Evolutionary conservation across 2,329 filamentous ascomycete genomes (phyloP), one percentile per base, ranked within the genome.

Genomic region (Madurella fahalii): DNA sequence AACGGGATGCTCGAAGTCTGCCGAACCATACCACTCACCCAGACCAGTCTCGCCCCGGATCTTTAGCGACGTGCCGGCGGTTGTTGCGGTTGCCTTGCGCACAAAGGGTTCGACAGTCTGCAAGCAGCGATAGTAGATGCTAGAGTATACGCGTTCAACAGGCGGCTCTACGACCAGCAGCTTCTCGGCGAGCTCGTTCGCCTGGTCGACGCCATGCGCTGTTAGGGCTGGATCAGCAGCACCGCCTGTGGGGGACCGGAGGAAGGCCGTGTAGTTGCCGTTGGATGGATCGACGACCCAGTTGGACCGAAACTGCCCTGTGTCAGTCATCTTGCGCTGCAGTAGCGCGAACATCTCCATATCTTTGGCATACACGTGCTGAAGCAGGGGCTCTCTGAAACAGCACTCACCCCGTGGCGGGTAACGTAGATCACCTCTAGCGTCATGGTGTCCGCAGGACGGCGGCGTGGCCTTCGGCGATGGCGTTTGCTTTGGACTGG

Each of bases 1-100:
- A 15, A 80, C 78, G 0, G 94, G 94, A 66, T 97, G 94, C 52
- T 88, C 80, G 71, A 96, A 96, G 56, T 84, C 84, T 15, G 92
- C 90, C 46, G 83, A 79, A 25, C 94, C 94, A 69, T 94, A 97
- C 87, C 94, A 97, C 75, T 99, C 94, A 58, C 89, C 86, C 40
- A 85, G 64, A 12, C 81, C 82, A 53, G 75, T 72, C 63, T 86
- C 83, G 46, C 77, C 78, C 37, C 79, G 76, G 57, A 85, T 78
- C 40, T 66, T 71, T 53, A 71, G 62, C 25, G 41, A 18, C 40
- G 4, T 25, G 20, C 37, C 42, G 48, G 18, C 13, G 3, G 44
- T 40, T 18, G 44, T 30, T 42, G 44, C 18, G 15, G 50, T 8
- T n/a, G 58, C 45, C 47, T 50, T 51, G 50, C 67, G 63, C 18